Evolutionary conservation across 2,329 filamentous ascomycete genomes (phyloP), one percentile per base, ranked within the genome.

Genomic region (Epicoccum nigrum): DNA sequence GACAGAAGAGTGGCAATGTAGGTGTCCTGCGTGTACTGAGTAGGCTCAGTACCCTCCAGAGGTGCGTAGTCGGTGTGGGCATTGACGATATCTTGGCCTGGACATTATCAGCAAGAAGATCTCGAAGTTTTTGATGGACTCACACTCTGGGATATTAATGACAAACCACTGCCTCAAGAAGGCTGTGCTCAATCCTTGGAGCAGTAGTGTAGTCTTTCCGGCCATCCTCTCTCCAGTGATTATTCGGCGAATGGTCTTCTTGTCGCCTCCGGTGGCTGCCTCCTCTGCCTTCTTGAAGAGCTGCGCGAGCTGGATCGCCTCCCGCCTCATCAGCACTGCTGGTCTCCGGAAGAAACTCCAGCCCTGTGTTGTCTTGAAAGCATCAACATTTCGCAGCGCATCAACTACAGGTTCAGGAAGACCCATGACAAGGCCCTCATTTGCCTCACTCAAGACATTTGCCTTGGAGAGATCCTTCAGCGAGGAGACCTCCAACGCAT

Each of bases 311-410:
- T 89, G 82, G 32, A 89, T 77, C n/a, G 88, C 89, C 78, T 97
- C 90, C 51, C 83, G 80, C 62, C 92, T 83, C 56, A 96, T 78
- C 69, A 99, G 77, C 45, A 88, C 84, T 48, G 89, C 89, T 20
- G 94, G 94, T 60, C 86, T 83, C 62, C 90, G 80, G 76, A 97
- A 99, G 65, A 96, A 77, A 52, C 82, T 83, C 92, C 94, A 99
- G 58, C 84, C 86, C 80, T 97, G 94, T 19, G 86, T 89, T 17
- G 86, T 81, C 82, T 96, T 96, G 81, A 99, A 99, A 3, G 90
- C 92, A 69, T 96, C 90, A 45, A 89, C 81, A n/a, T 86, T 83
- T 64, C 92, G 83, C 77, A 99, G 79, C 71, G 87, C 84, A 76
- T 96, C 92, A 42, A 97, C 82, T 42, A 91, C 77, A 1, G 77